These are phyloP conservation scores for Haberlea rhodopensis DNA, from an alignment of 257 asterid genomes.

Conservation along the genomic window DNA sequence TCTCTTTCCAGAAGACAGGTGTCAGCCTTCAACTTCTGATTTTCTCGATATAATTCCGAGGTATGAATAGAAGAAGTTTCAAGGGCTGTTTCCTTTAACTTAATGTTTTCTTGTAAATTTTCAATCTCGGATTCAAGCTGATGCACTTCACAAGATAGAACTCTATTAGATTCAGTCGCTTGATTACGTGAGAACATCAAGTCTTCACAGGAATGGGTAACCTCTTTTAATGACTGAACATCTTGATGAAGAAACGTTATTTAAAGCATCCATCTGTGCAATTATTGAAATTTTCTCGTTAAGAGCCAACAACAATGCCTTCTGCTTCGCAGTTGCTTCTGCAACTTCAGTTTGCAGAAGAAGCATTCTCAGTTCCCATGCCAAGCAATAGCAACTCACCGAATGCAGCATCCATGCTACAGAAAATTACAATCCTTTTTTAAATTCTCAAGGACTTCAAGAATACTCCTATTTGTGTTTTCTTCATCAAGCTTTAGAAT, in stretches of 20 bases:
- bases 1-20: constrained; percentile 41
- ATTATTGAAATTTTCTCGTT: constrained; percentile 27
- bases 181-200: constrained; percentile 31
- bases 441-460: constrained; percentile 49
- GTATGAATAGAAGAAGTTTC: constrained; percentile 46
- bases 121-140: constrained; percentile 39
- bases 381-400: constrained; percentile 54
- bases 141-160: constrained; percentile 35
- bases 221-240: constrained; percentile 32
- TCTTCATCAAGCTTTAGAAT: constrained; percentile 41
- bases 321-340: constrained; percentile 30
- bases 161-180: constrained; percentile 31
- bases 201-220: constrained; percentile 29
- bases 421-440: constrained; percentile 48
- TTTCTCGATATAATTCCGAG: constrained; percentile 51
- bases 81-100: constrained; percentile 57
- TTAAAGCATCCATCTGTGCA: constrained; percentile 26
- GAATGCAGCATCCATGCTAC: constrained; percentile 53
- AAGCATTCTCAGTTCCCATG: constrained; percentile 39
- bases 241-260: constrained; percentile 37
- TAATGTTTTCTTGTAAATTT: constrained; percentile 38
- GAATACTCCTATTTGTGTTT: constrained; percentile 28
- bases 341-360: constrained; percentile 25
- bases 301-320: constrained; percentile 31
- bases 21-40: constrained; percentile 40